These are phyloP conservation scores for Tardiomyces depauwii DNA, from an alignment of 1,139 yeast genomes.

Conservation along the genomic window DNA sequence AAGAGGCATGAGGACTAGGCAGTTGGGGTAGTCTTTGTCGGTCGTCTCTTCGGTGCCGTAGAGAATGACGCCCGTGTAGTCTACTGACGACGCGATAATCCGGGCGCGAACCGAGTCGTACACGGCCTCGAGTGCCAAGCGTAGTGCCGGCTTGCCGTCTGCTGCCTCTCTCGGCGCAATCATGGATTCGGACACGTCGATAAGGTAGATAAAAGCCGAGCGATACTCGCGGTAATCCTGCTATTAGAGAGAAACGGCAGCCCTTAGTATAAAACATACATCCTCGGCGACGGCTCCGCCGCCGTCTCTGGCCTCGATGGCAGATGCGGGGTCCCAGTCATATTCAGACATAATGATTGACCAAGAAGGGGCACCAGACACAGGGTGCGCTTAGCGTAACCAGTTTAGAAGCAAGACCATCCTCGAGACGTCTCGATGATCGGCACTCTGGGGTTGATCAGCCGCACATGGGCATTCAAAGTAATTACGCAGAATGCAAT, in stretches of 20 bases:
- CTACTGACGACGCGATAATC: slow-evolving; percentile 18
- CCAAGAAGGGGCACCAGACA: no score
- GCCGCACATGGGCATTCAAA: no score
- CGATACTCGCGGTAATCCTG: background rate
- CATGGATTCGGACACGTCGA: slow-evolving; percentile 27
- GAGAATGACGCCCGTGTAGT: slow-evolving; percentile 24
- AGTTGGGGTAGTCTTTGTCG: slow-evolving; percentile 11
- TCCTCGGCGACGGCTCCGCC: background rate
- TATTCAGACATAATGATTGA: background rate
- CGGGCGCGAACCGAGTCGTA: slow-evolving; percentile 21
- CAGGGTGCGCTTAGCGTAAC: no score
- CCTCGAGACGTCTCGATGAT: no score
- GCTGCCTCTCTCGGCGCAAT: slow-evolving; percentile 8
- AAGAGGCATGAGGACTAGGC: slow-evolving; percentile 17
- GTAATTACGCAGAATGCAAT: no score
- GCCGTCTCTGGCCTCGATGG: background rate
- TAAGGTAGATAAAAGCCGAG: slow-evolving; percentile 21
- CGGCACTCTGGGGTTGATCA: no score
- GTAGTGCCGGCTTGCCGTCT: slow-evolving; percentile 7
- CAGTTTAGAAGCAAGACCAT: no score
- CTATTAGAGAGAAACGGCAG: no score
- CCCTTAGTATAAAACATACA: background rate
- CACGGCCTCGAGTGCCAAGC: slow-evolving; percentile 21
- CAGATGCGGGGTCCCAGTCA: background rate
- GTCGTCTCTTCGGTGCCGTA: slow-evolving; percentile 18